Conservation (phyloP, 2,329 filamentous ascomycete genomes). For the Calonectria honghensis region DNA sequence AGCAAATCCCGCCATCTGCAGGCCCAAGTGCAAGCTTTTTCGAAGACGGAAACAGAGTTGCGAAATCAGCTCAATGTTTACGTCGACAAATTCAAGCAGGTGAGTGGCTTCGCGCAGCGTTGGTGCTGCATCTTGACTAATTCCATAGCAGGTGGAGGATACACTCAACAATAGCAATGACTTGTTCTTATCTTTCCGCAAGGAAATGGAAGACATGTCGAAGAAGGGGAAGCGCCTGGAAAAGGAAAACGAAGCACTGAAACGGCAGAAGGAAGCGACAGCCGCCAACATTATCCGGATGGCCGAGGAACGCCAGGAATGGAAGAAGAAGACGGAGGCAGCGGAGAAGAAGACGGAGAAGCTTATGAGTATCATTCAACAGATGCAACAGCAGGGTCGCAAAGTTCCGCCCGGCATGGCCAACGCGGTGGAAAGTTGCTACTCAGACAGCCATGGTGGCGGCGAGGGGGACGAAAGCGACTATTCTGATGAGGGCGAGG, state of each 20-base stretch:
- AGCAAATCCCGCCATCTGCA: conserved; percentile 89
- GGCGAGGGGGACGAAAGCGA: conserved; percentile 76
- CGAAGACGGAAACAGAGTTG: conserved; percentile 95
- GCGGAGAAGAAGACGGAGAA: conserved; percentile 87
- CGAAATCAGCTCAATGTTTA: conserved; percentile 98
- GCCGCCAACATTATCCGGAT: conserved; percentile 97
- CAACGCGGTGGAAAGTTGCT: conserved; percentile 75
- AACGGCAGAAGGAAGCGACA: conserved; percentile 93
- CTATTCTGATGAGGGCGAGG: conserved; percentile 78
- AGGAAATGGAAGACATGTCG: conserved; percentile 99
- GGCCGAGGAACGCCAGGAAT: conserved; percentile 93
- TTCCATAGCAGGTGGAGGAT: conserved; percentile 87
- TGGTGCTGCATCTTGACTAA: conserved; percentile 52
- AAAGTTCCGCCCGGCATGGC: conserved; percentile 81
- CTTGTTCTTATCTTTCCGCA: conserved; percentile 95
- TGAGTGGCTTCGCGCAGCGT: conserved; percentile 66
- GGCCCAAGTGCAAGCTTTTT: conserved; percentile 94
- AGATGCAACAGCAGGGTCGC: conserved; percentile 96
- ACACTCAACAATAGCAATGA: conserved; percentile 99
- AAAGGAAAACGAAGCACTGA: conserved; percentile 94
- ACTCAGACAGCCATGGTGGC: conserved; percentile 71
- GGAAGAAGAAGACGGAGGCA: conserved; percentile 78
- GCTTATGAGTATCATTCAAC: conserved; percentile 94
- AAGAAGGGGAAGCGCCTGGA: conserved; percentile 98
- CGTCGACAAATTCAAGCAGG: conserved; percentile 99